These are phyloP conservation scores for Daldinia concentrica DNA, from an alignment of 495 filamentous ascomycete genomes.

Conservation along the genomic window DNA sequence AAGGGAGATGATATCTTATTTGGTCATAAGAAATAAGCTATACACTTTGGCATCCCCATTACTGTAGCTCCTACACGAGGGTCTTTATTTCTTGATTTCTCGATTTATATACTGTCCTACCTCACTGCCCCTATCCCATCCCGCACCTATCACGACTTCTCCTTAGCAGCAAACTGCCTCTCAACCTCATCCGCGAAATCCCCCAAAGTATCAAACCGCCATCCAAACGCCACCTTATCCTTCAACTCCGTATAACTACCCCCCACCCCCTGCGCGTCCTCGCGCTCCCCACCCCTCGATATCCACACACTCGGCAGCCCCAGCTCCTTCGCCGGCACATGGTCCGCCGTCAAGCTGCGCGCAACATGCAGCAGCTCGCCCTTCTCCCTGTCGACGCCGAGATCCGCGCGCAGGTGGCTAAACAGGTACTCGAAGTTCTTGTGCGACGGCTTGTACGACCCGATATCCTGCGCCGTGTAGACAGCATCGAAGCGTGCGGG, in stretches of 20 bases:
- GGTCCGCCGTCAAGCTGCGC: constrained; percentile 75
- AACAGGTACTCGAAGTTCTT: constrained; percentile 75
- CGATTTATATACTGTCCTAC: neutral
- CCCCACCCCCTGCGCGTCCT: constrained; percentile 56
- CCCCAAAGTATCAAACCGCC: constrained; percentile 69
- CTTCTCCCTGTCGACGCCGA: constrained; percentile 62
- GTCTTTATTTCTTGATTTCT: neutral
- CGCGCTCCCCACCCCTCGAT: constrained; percentile 60
- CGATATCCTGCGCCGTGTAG: constrained; percentile 78
- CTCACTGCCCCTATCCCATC: neutral
- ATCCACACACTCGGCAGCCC: constrained; percentile 78
- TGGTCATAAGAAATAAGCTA: neutral
- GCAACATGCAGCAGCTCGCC: constrained; percentile 73
- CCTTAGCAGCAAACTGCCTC: constrained; percentile 51
- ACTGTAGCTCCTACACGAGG: neutral
- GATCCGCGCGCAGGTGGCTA: constrained; percentile 58
- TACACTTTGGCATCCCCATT: neutral
- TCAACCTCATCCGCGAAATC: constrained; percentile 79
- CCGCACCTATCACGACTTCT: constrained; percentile 11
- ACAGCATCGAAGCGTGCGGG: constrained; percentile 68
- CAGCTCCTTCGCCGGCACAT: constrained; percentile 70
- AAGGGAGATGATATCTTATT: constrained; percentile 1
- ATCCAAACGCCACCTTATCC: constrained; percentile 55
- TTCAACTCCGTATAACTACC: constrained; percentile 51
- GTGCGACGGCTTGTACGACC: constrained; percentile 76